These are phyloP conservation scores for Lentinula raphanica DNA, from an alignment of 768 basidiomycete genomes.

Conservation along the genomic window DNA sequence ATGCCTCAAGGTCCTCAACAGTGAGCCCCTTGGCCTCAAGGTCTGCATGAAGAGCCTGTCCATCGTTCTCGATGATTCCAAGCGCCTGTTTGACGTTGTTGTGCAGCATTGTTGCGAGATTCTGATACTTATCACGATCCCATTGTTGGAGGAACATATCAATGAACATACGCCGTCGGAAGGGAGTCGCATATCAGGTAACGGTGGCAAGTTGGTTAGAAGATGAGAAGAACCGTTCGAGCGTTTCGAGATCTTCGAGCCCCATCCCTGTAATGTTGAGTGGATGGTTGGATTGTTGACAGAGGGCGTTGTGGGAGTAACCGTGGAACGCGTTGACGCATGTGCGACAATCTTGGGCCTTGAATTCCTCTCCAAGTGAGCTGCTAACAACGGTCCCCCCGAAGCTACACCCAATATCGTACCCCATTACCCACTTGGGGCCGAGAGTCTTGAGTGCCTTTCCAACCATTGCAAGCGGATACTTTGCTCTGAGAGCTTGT, in stretches of 20 bases:
- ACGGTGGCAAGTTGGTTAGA: conserved; percentile 24
- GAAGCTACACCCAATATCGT: conserved; percentile 25
- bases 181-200: conserved; percentile 22
- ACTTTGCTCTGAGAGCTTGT: conserved; percentile 22
- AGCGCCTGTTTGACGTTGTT: conserved; percentile 27
- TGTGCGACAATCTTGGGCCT: not conserved
- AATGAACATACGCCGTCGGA: conserved; percentile 23
- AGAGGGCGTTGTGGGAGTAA: conserved; percentile 23
- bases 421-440: conserved; percentile 11
- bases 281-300: conserved; percentile 29
- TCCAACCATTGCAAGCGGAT: conserved; percentile 19
- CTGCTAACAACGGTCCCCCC: conserved; percentile 11
- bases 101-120: conserved; percentile 18
- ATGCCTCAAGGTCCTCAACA: conserved; percentile 21
- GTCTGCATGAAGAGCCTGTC: conserved; percentile 4
- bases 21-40: conserved; percentile 84
- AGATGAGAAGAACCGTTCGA: conserved; percentile 25
- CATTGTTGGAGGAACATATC: no score
- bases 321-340: conserved; percentile 23
- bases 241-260: conserved; percentile 29
- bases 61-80: conserved; percentile 16
- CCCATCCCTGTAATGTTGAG: conserved; percentile 23
- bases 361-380: conserved; percentile 13
- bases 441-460: conserved; percentile 18
- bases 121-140: no score